A percentile compares a stretch with the other conserved stretches of the same genome.
Evolutionary conservation across 805 yeast genomes (phyloP).

Genomic region (Kregervanrija pseudodelftensis): DNA sequence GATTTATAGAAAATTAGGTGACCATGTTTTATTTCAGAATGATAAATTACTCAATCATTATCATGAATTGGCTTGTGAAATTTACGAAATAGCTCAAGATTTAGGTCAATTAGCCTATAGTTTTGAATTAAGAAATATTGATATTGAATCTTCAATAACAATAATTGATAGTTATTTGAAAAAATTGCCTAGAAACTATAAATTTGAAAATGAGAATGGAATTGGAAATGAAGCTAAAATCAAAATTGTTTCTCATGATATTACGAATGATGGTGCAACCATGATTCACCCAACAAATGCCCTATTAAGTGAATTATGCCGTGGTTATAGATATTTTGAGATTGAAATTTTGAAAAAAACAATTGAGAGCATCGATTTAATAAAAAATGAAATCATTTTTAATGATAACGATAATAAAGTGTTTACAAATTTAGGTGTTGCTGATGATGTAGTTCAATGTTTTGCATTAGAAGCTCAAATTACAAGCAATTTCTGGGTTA

Average conservation of each 20-base stretch:
- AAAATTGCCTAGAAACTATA: not conserved
- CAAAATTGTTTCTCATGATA: slow-evolving; percentile 12
- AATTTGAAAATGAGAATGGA: not conserved
- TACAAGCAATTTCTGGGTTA: slow-evolving; percentile 61
- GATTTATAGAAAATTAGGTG: slow-evolving; percentile 53
- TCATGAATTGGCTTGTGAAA: slow-evolving; percentile 29
- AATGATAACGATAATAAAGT: slow-evolving; percentile 6
- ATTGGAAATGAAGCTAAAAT: too few relatives aligned
- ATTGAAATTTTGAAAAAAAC: slow-evolving; percentile 11
- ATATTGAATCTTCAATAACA: slow-evolving; percentile 29
- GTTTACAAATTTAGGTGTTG: slow-evolving; percentile 26
- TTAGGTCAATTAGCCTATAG: slow-evolving; percentile 22
- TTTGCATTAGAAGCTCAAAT: slow-evolving; percentile 58
- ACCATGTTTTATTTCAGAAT: slow-evolving; percentile 55
- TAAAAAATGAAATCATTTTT: slow-evolving; percentile 6
- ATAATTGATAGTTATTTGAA: slow-evolving; percentile 29
- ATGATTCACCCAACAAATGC: slow-evolving; percentile 57
- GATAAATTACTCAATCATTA: slow-evolving; percentile 42
- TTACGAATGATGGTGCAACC: slow-evolving; percentile 42
- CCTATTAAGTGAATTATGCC: slow-evolving; percentile 40
- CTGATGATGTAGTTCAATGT: slow-evolving; percentile 54
- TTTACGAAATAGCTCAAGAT: slow-evolving; percentile 17
- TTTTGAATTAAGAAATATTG: slow-evolving; percentile 10
- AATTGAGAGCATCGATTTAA: slow-evolving; percentile 7
- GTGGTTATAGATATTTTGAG: slow-evolving; percentile 26